Conservation (phyloP, 2,329 filamentous ascomycete genomes). For the Verticillium albo-atrum region DNA sequence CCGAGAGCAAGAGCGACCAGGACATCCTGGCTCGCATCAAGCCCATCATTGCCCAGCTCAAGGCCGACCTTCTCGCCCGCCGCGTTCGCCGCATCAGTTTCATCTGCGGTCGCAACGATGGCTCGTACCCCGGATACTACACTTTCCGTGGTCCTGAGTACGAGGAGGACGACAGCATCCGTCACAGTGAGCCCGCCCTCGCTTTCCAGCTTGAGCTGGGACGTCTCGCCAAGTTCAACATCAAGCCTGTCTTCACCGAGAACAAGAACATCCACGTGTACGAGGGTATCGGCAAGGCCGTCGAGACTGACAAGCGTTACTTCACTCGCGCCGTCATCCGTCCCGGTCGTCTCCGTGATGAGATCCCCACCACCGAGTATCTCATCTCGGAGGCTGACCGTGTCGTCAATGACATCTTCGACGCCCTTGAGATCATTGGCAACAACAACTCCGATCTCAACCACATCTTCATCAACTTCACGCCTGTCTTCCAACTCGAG, state of each 20-base stretch:
- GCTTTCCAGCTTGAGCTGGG: conserved; percentile 98
- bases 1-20: conserved; percentile 76
- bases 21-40: conserved; percentile 75
- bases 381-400: conserved; percentile 95
- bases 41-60: conserved; percentile 72
- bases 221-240: conserved; percentile 93
- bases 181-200: conserved; percentile 92
- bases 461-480: conserved; percentile 99
- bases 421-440: conserved; percentile 95
- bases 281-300: conserved; percentile 90
- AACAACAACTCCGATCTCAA: conserved; percentile 99
- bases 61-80: conserved; percentile 75
- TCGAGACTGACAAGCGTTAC: conserved; percentile 96
- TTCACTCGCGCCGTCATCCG: conserved; percentile 95
- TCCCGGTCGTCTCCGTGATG: conserved; percentile 88
- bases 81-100: conserved; percentile 89
- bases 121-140: conserved; percentile 93
- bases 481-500: conserved; percentile 87
- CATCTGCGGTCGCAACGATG: conserved; percentile 91
- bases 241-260: conserved; percentile 97
- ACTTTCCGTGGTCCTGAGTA: conserved; percentile 94
- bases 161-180: conserved; percentile 89
- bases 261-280: conserved; percentile 99
- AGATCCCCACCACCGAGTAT: conserved; percentile 98
- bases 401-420: conserved; percentile 94